These are phyloP conservation scores for Melaleuca quinquenervia DNA, from an alignment of 345 rosid genomes.

Conservation along the genomic window DNA sequence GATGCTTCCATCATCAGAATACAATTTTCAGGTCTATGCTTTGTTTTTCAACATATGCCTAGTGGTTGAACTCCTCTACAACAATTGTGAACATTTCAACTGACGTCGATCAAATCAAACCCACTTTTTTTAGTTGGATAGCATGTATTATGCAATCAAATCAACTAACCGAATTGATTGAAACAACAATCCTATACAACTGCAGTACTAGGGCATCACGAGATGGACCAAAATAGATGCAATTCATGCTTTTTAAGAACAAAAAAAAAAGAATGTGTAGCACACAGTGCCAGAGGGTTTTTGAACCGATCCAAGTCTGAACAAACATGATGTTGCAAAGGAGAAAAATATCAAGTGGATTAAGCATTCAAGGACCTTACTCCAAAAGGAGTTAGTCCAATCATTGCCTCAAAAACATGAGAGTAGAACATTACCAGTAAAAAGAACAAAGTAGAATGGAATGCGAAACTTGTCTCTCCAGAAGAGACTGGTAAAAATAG, in stretches of 20 bases:
- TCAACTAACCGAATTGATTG: neutral
- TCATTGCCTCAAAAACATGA: neutral
- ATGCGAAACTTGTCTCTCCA: neutral
- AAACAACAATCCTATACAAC: neutral
- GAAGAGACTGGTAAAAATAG: neutral
- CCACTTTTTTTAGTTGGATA: neutral
- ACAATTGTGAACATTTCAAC: neutral
- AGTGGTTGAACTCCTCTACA: neutral
- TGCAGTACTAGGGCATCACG: neutral
- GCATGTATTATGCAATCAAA: neutral
- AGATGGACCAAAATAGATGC: neutral
- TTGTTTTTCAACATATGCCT: neutral
- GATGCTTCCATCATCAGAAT: neutral
- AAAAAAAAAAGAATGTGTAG: neutral
- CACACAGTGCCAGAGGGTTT: neutral
- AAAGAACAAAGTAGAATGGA: neutral
- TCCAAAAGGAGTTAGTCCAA: neutral
- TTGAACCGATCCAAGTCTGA: neutral
- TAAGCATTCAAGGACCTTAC: neutral
- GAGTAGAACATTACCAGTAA: neutral
- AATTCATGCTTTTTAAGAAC: neutral
- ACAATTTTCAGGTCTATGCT: neutral
- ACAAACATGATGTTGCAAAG: neutral
- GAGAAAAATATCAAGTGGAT: neutral
- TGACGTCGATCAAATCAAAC: neutral